These are phyloP conservation scores for Aureobasidium sp. DNA, from an alignment of 2,329 filamentous ascomycete genomes.

Conservation along the genomic window DNA sequence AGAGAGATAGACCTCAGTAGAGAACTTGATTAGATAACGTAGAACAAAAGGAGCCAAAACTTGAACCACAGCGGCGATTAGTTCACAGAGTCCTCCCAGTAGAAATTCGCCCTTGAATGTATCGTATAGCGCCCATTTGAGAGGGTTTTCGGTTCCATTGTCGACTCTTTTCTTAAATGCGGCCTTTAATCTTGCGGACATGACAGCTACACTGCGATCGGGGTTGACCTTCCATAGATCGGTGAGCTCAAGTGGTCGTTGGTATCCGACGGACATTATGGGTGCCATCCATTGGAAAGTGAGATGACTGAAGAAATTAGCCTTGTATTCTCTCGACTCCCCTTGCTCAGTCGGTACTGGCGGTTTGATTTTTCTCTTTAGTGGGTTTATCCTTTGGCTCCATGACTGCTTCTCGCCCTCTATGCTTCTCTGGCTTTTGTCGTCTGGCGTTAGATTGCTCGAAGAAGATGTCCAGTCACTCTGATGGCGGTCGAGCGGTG, in stretches of 20 bases:
- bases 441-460: slow-evolving; percentile 36
- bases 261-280: slow-evolving; percentile 88
- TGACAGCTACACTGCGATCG: slow-evolving; percentile 72
- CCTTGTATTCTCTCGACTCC: slow-evolving; percentile 74
- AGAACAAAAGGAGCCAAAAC: slow-evolving; percentile 88
- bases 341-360: slow-evolving; percentile 60
- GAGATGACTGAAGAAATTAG: slow-evolving; percentile 77
- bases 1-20: slow-evolving; percentile 80
- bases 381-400: slow-evolving; percentile 61
- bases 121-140: slow-evolving; percentile 86
- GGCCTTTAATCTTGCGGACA: slow-evolving; percentile 71
- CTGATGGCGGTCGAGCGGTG: slow-evolving; percentile 29
- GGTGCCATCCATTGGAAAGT: slow-evolving; percentile 94
- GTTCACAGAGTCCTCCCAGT: slow-evolving; percentile 81
- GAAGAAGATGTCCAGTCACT: slow-evolving; percentile 37
- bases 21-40: slow-evolving; percentile 88
- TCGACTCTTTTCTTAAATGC: slow-evolving; percentile 76
- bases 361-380: slow-evolving; percentile 57
- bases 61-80: slow-evolving; percentile 75
- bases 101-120: slow-evolving; percentile 88
- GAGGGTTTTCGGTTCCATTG: slow-evolving; percentile 72
- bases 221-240: slow-evolving; percentile 95
- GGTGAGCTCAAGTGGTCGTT: slow-evolving; percentile 81
- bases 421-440: slow-evolving; percentile 25
- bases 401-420: slow-evolving; percentile 60